Conservation (phyloP, 2,329 filamentous ascomycete genomes). For the Beauveria asiatica region DNA sequence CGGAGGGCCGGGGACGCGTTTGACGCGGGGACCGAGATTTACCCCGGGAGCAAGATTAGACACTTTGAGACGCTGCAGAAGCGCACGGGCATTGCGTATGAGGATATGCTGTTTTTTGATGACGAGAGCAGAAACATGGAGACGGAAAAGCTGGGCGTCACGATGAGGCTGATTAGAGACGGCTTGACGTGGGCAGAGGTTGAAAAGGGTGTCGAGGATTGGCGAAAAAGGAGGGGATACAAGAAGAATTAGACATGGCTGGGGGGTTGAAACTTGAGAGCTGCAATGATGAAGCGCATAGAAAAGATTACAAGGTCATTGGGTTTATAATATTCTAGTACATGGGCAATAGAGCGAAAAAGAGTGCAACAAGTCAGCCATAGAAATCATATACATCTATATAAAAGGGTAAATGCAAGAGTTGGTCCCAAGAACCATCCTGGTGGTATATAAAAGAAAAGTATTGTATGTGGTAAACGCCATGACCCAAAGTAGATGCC, state of each 20-base stretch:
- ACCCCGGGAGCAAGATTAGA: conserved; percentile 72
- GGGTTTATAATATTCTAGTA: not conserved
- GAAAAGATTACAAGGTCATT: not conserved
- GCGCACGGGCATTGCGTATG: conserved; percentile 60
- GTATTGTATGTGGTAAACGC: not conserved
- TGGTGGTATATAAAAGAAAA: conserved; percentile 6
- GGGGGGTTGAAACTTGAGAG: too few relatives aligned
- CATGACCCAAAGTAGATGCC: not conserved
- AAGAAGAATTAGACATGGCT: not conserved
- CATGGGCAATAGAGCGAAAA: not conserved
- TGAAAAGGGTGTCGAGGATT: conserved; percentile 69
- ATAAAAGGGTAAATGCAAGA: not conserved
- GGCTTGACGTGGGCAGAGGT: conserved; percentile 71
- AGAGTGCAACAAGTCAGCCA: not conserved
- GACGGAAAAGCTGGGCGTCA: conserved; percentile 69
- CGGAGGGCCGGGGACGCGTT: conserved; percentile 50
- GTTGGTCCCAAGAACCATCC: not conserved
- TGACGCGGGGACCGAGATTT: conserved; percentile 55
- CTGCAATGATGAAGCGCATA: not conserved
- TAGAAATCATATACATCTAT: not conserved
- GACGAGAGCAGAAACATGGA: conserved; percentile 83
- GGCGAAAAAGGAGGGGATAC: conserved; percentile 63
- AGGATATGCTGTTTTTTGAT: conserved; percentile 94
- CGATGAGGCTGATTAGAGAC: conserved; percentile 74
- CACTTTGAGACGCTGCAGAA: conserved; percentile 72